A percentile compares a stretch with the other conserved stretches of the same genome.
phyloP scores from a whole-genome alignment of 2,329 filamentous ascomycete genomes.

The Fusarium mangiferae region DNA sequence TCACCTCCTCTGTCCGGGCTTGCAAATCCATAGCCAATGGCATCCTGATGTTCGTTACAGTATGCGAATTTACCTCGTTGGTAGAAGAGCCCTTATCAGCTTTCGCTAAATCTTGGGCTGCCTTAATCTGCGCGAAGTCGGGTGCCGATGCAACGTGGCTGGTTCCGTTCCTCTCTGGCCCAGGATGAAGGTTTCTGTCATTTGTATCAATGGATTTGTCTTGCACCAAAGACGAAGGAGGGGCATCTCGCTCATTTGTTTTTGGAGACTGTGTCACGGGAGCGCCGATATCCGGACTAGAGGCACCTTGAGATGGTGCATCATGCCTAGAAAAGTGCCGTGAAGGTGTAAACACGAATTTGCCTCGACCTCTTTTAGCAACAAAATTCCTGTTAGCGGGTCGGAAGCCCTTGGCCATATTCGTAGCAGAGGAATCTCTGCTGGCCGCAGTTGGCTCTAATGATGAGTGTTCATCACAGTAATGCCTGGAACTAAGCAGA shows the following conservation, averaged over 20 bases:
- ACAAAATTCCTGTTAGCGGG: conserved; percentile 12
- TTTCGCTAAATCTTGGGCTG: neutral
- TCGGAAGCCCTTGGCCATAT: neutral
- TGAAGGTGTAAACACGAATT: neutral
- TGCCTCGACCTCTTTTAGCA: conserved; percentile 29
- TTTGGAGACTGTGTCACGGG: neutral
- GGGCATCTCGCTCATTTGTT: neutral
- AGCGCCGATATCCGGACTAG: neutral
- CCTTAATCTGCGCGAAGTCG: neutral
- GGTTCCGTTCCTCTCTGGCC: neutral
- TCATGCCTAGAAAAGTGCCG: conserved; percentile 4
- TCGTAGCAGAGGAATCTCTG: neutral
- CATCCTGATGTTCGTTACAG: neutral
- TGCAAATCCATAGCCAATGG: neutral
- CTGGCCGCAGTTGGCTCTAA: neutral
- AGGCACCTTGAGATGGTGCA: neutral
- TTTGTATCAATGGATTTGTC: neutral
- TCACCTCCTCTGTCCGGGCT: neutral
- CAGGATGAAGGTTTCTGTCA: neutral
- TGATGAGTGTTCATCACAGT: conserved; percentile 19
- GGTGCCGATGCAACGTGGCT: neutral
- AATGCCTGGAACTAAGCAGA: conserved; percentile 17
- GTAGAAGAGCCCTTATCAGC: neutral
- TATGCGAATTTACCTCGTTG: neutral
- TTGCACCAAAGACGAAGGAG: neutral